phyloP scores from a whole-genome alignment of 345 rosid species.

The Rhodomyrtus tomentosa region DNA sequence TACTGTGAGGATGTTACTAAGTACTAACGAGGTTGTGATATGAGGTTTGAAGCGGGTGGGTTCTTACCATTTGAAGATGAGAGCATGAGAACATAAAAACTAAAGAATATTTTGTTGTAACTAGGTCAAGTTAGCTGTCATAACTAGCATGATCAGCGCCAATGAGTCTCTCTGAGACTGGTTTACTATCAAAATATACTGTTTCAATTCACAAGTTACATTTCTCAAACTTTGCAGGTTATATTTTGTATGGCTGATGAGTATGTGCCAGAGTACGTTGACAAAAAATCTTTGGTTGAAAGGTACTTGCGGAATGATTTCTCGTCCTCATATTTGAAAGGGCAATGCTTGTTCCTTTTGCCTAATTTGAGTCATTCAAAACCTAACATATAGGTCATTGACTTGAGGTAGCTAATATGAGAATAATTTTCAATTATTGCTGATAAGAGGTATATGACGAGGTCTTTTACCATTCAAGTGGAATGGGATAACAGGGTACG shows the following conservation, averaged over 20 bases:
- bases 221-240: slow-evolving; percentile 35
- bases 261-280: slow-evolving; percentile 77
- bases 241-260: slow-evolving; percentile 90
- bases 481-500: background rate
- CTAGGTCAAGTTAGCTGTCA: background rate
- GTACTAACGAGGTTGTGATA: background rate
- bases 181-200: background rate
- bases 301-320: slow-evolving; percentile 26
- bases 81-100: background rate
- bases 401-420: background rate
- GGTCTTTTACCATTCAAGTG: background rate
- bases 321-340: background rate
- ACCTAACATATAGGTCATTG: background rate
- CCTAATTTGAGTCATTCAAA: background rate
- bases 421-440: background rate
- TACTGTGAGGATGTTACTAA: background rate
- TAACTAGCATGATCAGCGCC: background rate
- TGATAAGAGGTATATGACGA: background rate
- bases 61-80: background rate
- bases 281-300: slow-evolving; percentile 75
- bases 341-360: background rate
- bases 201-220: background rate
- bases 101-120: background rate
- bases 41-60: background rate
- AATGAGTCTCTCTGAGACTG: background rate